Conservation (phyloP, 192 early-diverging fungal genomes). For the Coemansia umbellata region DNA sequence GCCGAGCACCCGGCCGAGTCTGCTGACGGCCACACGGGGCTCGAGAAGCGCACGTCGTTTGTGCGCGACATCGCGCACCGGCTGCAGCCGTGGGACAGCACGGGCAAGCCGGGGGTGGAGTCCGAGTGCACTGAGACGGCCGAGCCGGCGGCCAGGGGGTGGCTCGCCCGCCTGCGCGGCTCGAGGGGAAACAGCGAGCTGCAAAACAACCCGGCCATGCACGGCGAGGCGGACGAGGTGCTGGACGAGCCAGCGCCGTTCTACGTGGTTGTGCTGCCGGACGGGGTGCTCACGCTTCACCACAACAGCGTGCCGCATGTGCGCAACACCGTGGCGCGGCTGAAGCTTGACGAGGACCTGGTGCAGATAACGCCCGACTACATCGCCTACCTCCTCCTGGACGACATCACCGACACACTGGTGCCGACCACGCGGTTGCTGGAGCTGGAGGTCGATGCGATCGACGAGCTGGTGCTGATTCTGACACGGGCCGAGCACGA, state of each 20-base stretch:
- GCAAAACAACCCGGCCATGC: not conserved
- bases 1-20: not conserved
- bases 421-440: conserved; percentile 81
- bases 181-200: not conserved
- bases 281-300: conserved; percentile 45
- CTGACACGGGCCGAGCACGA: conserved; percentile 80
- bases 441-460: conserved; percentile 92
- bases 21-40: not conserved
- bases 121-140: too few relatives aligned
- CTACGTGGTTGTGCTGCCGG: conserved; percentile 36
- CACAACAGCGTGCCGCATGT: conserved; percentile 25
- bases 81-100: conserved; percentile 1
- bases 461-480: conserved; percentile 92
- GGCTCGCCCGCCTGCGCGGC: too few relatives aligned
- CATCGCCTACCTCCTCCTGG: conserved; percentile 90
- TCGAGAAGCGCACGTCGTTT: conserved; percentile 18
- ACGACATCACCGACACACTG: conserved; percentile 92
- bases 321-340: conserved; percentile 58
- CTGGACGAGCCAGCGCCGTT: conserved; percentile 43
- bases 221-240: conserved; percentile 9
- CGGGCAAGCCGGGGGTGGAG: too few relatives aligned
- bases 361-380: conserved; percentile 63
- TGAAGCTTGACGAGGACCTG: conserved; percentile 32
- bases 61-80: conserved; percentile 15
- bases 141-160: too few relatives aligned